Conservation (phyloP, 495 filamentous ascomycete genomes). For the Hypoxylon rickii region DNA sequence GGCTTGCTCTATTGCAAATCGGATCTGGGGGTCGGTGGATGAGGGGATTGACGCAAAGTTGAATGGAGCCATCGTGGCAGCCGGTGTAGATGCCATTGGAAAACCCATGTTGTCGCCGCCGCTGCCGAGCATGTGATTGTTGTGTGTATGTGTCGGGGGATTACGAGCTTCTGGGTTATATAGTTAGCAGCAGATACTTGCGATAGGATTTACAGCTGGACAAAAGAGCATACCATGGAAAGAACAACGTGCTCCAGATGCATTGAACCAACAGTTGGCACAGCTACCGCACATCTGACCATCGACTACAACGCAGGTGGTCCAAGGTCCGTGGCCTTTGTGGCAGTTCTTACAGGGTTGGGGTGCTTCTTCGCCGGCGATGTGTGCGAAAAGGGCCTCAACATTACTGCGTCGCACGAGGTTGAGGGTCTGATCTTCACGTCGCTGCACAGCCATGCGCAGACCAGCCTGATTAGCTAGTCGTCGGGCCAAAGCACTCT, state of each 20-base stretch:
- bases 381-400: conserved; percentile 55
- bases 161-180: conserved; percentile 34
- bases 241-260: conserved; percentile 54
- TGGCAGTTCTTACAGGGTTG: conserved; percentile 57
- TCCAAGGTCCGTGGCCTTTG: conserved; percentile 57
- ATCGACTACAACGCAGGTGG: conserved; percentile 50
- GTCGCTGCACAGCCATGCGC: conserved; percentile 50
- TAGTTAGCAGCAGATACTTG: conserved; percentile 5
- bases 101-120: conserved; percentile 31
- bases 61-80: conserved; percentile 33
- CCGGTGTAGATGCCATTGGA: conserved; percentile 24
- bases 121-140: conserved; percentile 23
- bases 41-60: conserved; percentile 38
- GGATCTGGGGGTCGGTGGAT: conserved; percentile 43
- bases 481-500: conserved; percentile 54
- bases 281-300: conserved; percentile 59
- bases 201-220: background rate
- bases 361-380: conserved; percentile 48
- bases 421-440: conserved; percentile 52
- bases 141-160: conserved; percentile 32
- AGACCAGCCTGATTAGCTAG: conserved; percentile 49
- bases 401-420: conserved; percentile 53
- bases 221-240: conserved; percentile 50
- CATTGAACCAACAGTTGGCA: conserved; percentile 59
- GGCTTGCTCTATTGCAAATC: conserved; percentile 44